phyloP scores from a whole-genome alignment of 148 eudicot species.

The Vaccinium myrtillus region DNA sequence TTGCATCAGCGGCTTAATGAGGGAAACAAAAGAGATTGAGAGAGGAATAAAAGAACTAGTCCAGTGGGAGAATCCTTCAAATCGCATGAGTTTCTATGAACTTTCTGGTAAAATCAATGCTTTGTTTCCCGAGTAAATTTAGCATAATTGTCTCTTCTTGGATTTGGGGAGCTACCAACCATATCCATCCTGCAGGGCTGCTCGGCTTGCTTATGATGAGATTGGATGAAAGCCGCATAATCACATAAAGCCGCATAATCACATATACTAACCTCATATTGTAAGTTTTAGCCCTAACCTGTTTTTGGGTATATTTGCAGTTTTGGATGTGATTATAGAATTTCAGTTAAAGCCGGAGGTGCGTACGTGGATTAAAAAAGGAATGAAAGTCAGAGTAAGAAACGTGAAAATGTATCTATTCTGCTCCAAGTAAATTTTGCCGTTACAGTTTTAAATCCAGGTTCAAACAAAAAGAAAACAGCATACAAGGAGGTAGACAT shows the following conservation, averaged over 20 bases:
- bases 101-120: background rate
- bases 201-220: background rate
- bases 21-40: slow-evolving; percentile 35
- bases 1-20: slow-evolving; percentile 35
- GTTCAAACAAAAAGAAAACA: background rate
- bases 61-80: slow-evolving; percentile 34
- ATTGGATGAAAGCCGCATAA: too few relatives aligned
- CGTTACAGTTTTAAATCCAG: background rate
- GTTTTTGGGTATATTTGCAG: too few relatives aligned
- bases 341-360: background rate
- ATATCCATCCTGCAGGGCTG: background rate
- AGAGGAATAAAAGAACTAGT: slow-evolving; percentile 29
- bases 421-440: background rate
- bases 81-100: slow-evolving; percentile 21
- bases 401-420: background rate
- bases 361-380: background rate
- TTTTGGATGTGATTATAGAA: background rate
- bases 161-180: background rate
- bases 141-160: slow-evolving; percentile 8
- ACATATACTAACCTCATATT: background rate
- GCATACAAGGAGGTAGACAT: background rate
- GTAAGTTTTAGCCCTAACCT: background rate
- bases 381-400: background rate
- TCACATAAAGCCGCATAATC: too few relatives aligned
- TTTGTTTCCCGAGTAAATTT: background rate